Evolutionary conservation across 768 basidiomycete species (phyloP), one percentile per base, ranked within the genome.

Genomic region (Trametes elegans): DNA sequence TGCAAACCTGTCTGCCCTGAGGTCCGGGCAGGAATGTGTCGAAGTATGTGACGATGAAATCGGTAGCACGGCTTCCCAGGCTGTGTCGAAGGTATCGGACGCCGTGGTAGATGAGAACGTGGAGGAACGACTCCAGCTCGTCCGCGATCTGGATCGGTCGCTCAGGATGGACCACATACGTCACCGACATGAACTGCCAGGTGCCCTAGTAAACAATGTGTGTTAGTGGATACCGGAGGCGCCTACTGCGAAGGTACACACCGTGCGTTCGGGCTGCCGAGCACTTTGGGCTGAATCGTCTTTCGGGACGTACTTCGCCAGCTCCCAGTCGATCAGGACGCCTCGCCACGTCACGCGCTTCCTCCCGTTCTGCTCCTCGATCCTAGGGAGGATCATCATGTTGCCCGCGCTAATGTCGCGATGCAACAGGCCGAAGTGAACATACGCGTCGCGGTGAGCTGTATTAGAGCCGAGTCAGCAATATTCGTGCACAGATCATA

Each of bases 181-280:
- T 49, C 1, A 52, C 46, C 9, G 58, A 62, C 36, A 57, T 49
- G 48, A 57, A 59, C 13, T 49, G 50, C 55, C 58, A 59, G 1
- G 58, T 59, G 3, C 58, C 61, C 61, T 61, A n/a, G n/a, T n/a
- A 11, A 3, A 3, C 4, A 4, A 23, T n/a, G 2, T 14, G 14
- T 10, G 9, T 36, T 5, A 48, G 21, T 14, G 28, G 5, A 24
- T 6, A 8, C 7, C 0, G 4, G 18, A 24, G n/a, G 10, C 10
- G 9, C 6, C 7, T 5, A 1, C 8, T 3, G 7, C 10, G 11
- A 0, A 49, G 3, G 24, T 13, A 36, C 47, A 16, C 9, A 55
- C 47, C 23, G 47, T 43, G 2, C 47, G 31, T 18, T 49, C 40
- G n/a, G 54, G 46, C 31, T 49, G 39, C 18, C 24, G 16, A 8